Evolutionary conservation across 2,329 filamentous ascomycete genomes (phyloP).

Genomic region (Coniella lustricola): DNA sequence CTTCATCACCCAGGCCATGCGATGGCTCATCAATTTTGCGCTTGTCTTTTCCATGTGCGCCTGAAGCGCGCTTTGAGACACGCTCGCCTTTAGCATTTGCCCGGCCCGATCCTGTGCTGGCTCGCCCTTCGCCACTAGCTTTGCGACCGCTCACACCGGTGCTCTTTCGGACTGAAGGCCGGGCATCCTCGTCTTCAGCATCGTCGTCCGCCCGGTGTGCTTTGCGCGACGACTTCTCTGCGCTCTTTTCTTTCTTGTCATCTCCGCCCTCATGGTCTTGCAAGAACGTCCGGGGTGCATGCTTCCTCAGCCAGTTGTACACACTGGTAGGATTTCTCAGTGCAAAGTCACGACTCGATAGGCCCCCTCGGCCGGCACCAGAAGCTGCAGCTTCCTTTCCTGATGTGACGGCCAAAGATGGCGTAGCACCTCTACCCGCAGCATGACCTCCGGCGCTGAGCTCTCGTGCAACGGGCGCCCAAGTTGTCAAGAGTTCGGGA

Average conservation of each 20-base stretch:
- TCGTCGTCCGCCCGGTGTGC: constrained; percentile 24
- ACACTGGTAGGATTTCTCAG: constrained; percentile 82
- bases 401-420: constrained; percentile 18
- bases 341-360: constrained; percentile 38
- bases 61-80: constrained; percentile 13
- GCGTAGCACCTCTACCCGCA: constrained; percentile 26
- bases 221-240: constrained; percentile 16
- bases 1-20: constrained; percentile 16
- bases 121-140: constrained; percentile 18
- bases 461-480: constrained; percentile 41
- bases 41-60: constrained; percentile 12
- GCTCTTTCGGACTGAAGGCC: constrained; percentile 19
- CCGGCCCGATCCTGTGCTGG: constrained; percentile 20
- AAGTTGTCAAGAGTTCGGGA: constrained; percentile 34
- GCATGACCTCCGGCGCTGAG: constrained; percentile 29
- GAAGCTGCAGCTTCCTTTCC: constrained; percentile 33
- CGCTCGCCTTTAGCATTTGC: constrained; percentile 16
- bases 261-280: constrained; percentile 58
- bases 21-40: constrained; percentile 14
- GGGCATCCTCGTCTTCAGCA: constrained; percentile 33
- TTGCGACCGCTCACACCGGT: constrained; percentile 28
- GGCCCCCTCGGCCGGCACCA: constrained; percentile 31
- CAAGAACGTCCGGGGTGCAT: constrained; percentile 78
- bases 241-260: constrained; percentile 19
- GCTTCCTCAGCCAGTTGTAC: constrained; percentile 87